Evolutionary conservation across 805 yeast genomes (phyloP).

Genomic region (Suhomyces tanzawaensis): DNA sequence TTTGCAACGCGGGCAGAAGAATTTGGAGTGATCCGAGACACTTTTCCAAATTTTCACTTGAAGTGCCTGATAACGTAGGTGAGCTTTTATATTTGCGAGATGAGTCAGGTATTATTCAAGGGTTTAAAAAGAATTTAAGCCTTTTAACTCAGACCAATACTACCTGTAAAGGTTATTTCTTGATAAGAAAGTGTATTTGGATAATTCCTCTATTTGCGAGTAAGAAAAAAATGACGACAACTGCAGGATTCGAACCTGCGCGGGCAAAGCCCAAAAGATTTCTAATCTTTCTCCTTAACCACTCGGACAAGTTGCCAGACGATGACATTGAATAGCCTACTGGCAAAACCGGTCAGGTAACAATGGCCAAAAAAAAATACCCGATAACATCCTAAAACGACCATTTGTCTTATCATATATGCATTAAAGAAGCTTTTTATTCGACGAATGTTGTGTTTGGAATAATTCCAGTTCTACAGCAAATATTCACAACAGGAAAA

Average conservation of each 20-base stretch:
- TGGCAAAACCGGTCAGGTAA: neutral
- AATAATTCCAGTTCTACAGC: neutral
- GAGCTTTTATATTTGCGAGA: neutral
- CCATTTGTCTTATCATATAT: no score
- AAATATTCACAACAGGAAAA: neutral
- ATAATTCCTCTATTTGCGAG: no score
- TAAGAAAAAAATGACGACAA: slow-evolving; percentile 49
- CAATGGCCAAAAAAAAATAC: no score
- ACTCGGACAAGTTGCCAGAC: slow-evolving; percentile 52
- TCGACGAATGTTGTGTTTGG: no score
- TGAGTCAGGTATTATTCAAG: neutral
- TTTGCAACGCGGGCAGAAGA: no score
- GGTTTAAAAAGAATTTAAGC: neutral
- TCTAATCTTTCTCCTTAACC: slow-evolving; percentile 62
- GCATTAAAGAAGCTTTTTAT: no score
- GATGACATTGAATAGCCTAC: neutral
- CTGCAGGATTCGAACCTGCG: slow-evolving; percentile 67
- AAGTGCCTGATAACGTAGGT: neutral
- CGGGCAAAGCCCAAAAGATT: slow-evolving; percentile 37
- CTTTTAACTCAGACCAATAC: neutral
- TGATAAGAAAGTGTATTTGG: no score
- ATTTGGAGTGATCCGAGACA: no score
- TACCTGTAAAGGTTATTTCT: no score
- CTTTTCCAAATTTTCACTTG: neutral
- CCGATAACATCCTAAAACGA: no score